Base-by-base conservation (phyloP, 2,329 filamentous ascomycete species). In the Trichophyton benhamiae region DNA sequence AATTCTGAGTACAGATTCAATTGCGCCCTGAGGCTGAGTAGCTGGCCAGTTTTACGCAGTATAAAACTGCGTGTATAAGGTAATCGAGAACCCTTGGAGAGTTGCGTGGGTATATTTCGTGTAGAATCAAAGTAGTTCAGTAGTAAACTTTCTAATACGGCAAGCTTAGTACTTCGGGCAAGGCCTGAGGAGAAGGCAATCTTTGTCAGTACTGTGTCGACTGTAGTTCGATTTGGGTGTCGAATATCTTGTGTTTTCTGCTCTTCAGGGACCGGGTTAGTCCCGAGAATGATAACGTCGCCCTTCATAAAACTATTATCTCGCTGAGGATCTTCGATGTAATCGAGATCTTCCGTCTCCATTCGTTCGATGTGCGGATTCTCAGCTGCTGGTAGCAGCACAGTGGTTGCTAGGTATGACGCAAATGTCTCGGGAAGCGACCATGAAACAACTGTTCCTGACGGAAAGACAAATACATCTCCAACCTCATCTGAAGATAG, bases 1-100 rank as follows among this genome's bases (percentile, higher is more conserved):
- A 99, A 83, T 74, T 97, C 94, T 0, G 90, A 95, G 77, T 97
- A 97, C 67, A 97, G 87, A 71, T 99, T 99, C 57, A 99, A 81
- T 69, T 96, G 91, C 0, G 92, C 92, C 55, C 94, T 87, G 59
- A 97, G 84, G 69, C 86, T 87, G 17, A 97, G 82, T 5, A 99
- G 81, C 74, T 97, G 90, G 63, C 94, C 94, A 0, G 94, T 97
- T 75, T 96, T 96, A 66, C 89, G 87, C 27, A 97, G 80, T 70
- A 97, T 92, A 73, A 95, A 92, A 60, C 82, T 81, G 59, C 91
- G 81, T 20, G 81, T 83, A 65, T 86, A 87, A 5, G 85, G 82
- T 3, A 85, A 72, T 48, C 79, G 79, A 66, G 80, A 83, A 60
- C 85, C 87, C 66, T 82, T 80, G 1, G 89, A 87, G 2, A 99